Evolutionary conservation across 2,329 filamentous ascomycete genomes (phyloP).

Genomic region (Eutypa lata): DNA sequence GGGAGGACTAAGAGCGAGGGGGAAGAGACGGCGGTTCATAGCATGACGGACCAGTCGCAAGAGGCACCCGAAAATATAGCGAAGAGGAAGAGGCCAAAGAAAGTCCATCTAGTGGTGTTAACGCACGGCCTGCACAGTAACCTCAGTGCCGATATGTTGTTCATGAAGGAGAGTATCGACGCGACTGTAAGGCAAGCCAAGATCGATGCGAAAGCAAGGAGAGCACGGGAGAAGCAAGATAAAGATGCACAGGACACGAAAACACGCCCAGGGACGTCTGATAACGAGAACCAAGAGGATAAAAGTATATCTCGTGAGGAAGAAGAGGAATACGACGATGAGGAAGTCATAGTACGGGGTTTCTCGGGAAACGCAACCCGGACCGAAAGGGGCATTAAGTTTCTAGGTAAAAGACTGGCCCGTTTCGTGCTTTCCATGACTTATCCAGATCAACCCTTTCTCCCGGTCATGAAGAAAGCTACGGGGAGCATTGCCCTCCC

Average conservation of each 20-base stretch:
- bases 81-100: conserved; percentile 59
- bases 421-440: conserved; percentile 88
- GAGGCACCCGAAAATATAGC: conserved; percentile 5
- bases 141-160: conserved; percentile 92
- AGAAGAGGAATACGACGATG: conserved; percentile 65
- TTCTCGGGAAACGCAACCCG: conserved; percentile 86
- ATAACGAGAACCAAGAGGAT: conserved; percentile 11
- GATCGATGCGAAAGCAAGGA: conserved; percentile 62
- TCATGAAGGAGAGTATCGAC: conserved; percentile 95
- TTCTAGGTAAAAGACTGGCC: conserved; percentile 88
- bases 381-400: conserved; percentile 95
- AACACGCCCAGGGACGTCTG: conserved; percentile 25
- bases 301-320: conserved; percentile 28
- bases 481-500: conserved; percentile 40
- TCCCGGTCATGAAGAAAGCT: conserved; percentile 59
- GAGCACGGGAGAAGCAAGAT: conserved; percentile 42
- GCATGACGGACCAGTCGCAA: conserved; percentile 14
- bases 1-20: conserved; percentile 23
- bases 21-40: conserved; percentile 17
- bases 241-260: conserved; percentile 17
- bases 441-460: conserved; percentile 88
- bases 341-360: conserved; percentile 84
- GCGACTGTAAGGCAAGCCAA: conserved; percentile 72
- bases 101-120: conserved; percentile 84
- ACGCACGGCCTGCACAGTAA: conserved; percentile 97